Conservation (phyloP, 2,329 filamentous ascomycete species). For the Colletotrichum camelliae region DNA sequence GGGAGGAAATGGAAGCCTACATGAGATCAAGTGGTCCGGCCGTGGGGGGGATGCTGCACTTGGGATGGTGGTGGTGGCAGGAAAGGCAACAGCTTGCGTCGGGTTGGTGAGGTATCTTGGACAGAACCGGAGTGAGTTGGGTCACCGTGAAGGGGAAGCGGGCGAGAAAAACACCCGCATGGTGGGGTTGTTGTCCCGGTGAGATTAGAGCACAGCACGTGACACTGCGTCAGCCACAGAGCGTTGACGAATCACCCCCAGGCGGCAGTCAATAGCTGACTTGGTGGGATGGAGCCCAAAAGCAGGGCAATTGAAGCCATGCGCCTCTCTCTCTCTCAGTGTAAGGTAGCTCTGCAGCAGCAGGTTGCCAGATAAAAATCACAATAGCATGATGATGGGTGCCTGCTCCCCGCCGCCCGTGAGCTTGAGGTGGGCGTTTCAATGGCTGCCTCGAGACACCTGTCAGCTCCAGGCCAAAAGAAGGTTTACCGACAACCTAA, state of each 20-base stretch:
- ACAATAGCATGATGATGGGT: neutral
- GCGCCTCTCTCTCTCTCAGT: neutral
- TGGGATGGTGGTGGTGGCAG: constrained; percentile 16
- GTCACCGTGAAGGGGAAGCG: constrained; percentile 22
- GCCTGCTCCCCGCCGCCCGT: neutral
- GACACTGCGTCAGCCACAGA: constrained; percentile 22
- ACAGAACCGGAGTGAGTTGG: constrained; percentile 22
- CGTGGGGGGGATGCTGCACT: constrained; percentile 13
- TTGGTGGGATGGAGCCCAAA: neutral
- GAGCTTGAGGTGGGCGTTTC: neutral
- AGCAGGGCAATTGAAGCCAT: neutral
- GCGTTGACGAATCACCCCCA: constrained; percentile 23
- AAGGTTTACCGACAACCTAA: neutral
- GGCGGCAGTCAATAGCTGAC: neutral
- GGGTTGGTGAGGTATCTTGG: constrained; percentile 23
- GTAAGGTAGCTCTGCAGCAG: neutral
- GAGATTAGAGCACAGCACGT: constrained; percentile 22
- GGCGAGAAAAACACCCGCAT: constrained; percentile 26
- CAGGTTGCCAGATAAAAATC: neutral
- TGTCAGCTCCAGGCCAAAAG: neutral
- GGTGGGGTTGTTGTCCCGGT: constrained; percentile 26
- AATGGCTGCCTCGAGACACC: neutral
- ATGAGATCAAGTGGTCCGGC: constrained; percentile 5
- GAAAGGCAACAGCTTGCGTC: constrained; percentile 23
- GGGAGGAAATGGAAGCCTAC: constrained; percentile 5